phyloP scores from a whole-genome alignment of 345 rosid genomes.

The Gossypium sturtianum region DNA sequence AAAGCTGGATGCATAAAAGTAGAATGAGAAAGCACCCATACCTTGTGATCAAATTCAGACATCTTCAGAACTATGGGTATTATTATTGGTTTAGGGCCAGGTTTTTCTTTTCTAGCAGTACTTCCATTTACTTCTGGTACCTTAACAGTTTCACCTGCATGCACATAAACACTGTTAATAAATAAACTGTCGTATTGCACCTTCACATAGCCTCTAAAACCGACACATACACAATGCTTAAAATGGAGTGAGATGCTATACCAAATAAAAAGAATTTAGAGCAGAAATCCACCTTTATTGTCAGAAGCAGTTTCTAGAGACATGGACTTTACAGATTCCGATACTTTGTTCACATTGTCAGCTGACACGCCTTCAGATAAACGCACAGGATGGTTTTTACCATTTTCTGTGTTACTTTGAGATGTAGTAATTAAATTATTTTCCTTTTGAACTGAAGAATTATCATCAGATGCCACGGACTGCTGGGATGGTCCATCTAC shows the following conservation, averaged over 20 bases:
- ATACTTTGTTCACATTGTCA: slow-evolving; percentile 32
- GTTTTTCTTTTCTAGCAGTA: slow-evolving; percentile 44
- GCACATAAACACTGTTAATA: slow-evolving; percentile 13
- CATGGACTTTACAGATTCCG: slow-evolving; percentile 31
- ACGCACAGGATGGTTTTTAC: slow-evolving; percentile 12
- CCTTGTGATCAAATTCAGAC: slow-evolving; percentile 97
- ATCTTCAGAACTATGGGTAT: slow-evolving; percentile 85
- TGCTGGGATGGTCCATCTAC: slow-evolving; percentile 25
- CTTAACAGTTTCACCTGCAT: slow-evolving; percentile 41
- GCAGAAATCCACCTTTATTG: slow-evolving; percentile 31
- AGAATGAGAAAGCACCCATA: slow-evolving; percentile 18
- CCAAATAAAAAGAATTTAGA: neutral
- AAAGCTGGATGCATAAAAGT: neutral
- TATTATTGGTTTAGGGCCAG: slow-evolving; percentile 71
- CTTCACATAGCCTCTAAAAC: slow-evolving; percentile 7
- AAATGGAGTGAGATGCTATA: neutral
- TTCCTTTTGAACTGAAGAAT: slow-evolving; percentile 27
- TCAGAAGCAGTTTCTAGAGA: slow-evolving; percentile 30
- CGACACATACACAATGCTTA: neutral
- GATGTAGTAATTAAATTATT: slow-evolving; percentile 19
- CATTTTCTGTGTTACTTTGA: slow-evolving; percentile 28
- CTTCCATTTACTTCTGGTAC: slow-evolving; percentile 27
- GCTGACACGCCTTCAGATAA: slow-evolving; percentile 23
- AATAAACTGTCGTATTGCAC: neutral
- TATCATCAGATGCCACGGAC: slow-evolving; percentile 26